Evolutionary conservation across 108 stramenopile genomes (phyloP), one percentile per base, ranked within the genome.

Genomic region (Skeletonema menzelii): DNA sequence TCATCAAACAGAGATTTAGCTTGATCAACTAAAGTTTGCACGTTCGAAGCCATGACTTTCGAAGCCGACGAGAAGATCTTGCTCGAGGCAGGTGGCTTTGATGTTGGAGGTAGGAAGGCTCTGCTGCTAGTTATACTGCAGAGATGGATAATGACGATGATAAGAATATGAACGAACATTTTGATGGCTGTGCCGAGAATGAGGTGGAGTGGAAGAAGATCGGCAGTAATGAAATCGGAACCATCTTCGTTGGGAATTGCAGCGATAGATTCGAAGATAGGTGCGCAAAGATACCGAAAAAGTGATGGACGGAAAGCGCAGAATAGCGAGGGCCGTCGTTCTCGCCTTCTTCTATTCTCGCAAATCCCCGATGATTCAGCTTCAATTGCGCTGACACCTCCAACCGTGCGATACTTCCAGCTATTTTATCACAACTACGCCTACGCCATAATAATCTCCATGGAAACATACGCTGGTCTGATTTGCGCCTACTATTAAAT

Each of bases 1-100:
- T 59, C 37, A 5, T 72, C 80, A 42, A 67, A 82, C 27, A 82
- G 70, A 60, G 56, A 46, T 62, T 73, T 77, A 70, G 80, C 80
- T 55, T 73, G 55, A 11, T 37, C 27, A 38, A 82, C 27, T 35
- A 82, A 65, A 20, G 70, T 59, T 60, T 67, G 70, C 26, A 82
- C 56, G 44, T 66, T 73, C 7, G 64, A 27, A 22, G 76, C 63
- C 49, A 53, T 53, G 49, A 53, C 49, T 53, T 20, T 22, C 8
- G 40, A 42, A 53, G 49, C 22, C 22, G 22, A 24, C 8, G 19
- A 53, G 49, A 53, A 22, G 49, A 53, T 53, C 22, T 22, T 53
- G 20, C 20, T 22, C 3, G 49, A 53, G 22, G 20, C 8, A 22
- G 13, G 38, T 14, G 14, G 40, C 40, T 53, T 53, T 53, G 6